Evolutionary conservation across 345 rosid species (phyloP), one percentile per base, ranked within the genome.

Genomic region (Eucalyptus regnans): DNA sequence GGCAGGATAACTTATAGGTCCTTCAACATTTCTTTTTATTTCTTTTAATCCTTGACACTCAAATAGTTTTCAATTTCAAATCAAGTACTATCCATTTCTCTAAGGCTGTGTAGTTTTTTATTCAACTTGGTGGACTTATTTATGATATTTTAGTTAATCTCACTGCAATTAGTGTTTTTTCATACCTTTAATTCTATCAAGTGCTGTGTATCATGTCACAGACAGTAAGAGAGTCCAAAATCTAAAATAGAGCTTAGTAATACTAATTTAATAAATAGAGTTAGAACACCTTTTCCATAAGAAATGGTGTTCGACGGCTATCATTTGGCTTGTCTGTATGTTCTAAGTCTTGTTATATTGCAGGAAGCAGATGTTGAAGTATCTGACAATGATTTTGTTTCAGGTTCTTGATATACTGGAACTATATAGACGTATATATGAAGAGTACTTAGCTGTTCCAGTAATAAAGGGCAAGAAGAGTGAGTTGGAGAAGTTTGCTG

Each of bases 401-500:
- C 91, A 95, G 97, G 97, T 95, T 89, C 95, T 94, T 90, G 91
- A 94, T 89, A 93, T 98, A 91, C 93, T 98, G 96, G 98, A 97
- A 88, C 95, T 98, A 10, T 98, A 98, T 87, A 92, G 96, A 46
- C 94, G 96, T 86, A 95, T 98, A 87, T 98, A 98, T 88, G 98
- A 98, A 93, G 99, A 96, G 89, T 96, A 92, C 91, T 94, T 98
- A 88, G 99, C 99, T 29, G 92, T 97, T 80, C 99, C 99, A 86
- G 96, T 98, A 86, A 91, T 96, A 86, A 98, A 96, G 92, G 99
- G 99, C 71, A 95, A 92, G 94, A 98, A 97, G 94, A 98, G 98
- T 94, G 99, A 98, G 93, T 89, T 94, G 90, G 99, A 97, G 94
- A 98, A 98, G 94, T 98, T 98, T 92, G 99, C 99, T 90, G 99